Evolutionary conservation across 1,284 basidiomycete species (phyloP).

Genomic region (Polyporus tsugae): DNA sequence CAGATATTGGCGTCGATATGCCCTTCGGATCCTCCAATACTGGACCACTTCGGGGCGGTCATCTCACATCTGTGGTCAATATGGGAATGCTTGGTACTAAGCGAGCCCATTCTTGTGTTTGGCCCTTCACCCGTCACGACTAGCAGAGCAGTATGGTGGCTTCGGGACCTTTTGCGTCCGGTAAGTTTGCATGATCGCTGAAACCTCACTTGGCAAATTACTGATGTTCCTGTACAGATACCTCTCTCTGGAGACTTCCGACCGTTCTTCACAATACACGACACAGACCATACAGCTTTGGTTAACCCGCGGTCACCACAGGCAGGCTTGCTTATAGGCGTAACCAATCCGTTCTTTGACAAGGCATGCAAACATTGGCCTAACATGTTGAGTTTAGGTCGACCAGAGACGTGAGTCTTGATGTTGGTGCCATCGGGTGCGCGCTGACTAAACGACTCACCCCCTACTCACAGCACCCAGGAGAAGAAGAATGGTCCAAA

Average conservation of each 20-base stretch:
- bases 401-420: constrained; percentile 49
- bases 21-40: constrained; percentile 70
- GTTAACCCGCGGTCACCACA: constrained; percentile 89
- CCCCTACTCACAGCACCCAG: constrained; percentile 5
- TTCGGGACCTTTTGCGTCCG: constrained; percentile 88
- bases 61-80: constrained; percentile 89
- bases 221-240: constrained; percentile 56
- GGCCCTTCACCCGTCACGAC: constrained; percentile 84
- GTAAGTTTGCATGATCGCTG: constrained; percentile 50
- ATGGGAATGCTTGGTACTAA: constrained; percentile 91
- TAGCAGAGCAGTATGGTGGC: constrained; percentile 90
- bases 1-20: constrained; percentile 85
- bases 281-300: constrained; percentile 80
- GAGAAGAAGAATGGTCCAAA: constrained; percentile 22
- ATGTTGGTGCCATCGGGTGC: too few species aligned
- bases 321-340: constrained; percentile 86
- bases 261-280: constrained; percentile 97
- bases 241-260: constrained; percentile 88
- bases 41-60: constrained; percentile 79
- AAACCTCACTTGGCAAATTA: neutral
- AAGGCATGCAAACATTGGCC: constrained; percentile 93
- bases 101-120: constrained; percentile 90
- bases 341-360: constrained; percentile 95
- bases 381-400: constrained; percentile 80
- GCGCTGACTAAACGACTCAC: neutral